phyloP scores from a whole-genome alignment of 75 land plant genomes.

The Pinus taeda region DNA sequence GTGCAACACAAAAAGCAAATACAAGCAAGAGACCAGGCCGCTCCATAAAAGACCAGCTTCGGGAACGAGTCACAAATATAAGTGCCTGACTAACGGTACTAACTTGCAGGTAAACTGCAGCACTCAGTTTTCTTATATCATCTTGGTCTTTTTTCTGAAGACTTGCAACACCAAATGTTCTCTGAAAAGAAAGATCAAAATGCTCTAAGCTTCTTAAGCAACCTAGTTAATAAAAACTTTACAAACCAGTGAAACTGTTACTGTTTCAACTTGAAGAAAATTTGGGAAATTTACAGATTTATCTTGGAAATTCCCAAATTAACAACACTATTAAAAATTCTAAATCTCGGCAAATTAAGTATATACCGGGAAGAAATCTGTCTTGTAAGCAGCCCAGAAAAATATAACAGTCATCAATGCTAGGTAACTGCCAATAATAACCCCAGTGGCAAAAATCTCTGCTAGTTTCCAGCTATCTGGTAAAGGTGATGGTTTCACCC shows the following conservation, averaged over 20 bases:
- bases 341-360: not conserved
- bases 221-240: not conserved
- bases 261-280: too few relatives aligned
- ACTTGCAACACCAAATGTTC: constrained; percentile 55
- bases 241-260: not conserved
- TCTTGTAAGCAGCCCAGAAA: constrained; percentile 89
- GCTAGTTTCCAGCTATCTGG: constrained; percentile 96
- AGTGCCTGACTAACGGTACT: constrained; percentile 93
- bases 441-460: constrained; percentile 91
- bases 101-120: constrained; percentile 92
- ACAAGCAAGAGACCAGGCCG: constrained; percentile 84
- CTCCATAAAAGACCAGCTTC: constrained; percentile 89
- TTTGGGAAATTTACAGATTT: not conserved
- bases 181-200: constrained; percentile 29
- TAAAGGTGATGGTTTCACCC: constrained; percentile 90
- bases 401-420: constrained; percentile 96
- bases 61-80: constrained; percentile 84
- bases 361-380: constrained; percentile 82
- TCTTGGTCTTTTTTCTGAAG: constrained; percentile 59
- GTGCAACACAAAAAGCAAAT: constrained; percentile 76
- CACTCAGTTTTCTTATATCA: constrained; percentile 56
- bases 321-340: not conserved
- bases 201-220: not conserved
- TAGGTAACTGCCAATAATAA: constrained; percentile 83
- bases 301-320: not conserved